Evolutionary conservation across 768 basidiomycete species (phyloP).

Genomic region (Myochromella boudieri): DNA sequence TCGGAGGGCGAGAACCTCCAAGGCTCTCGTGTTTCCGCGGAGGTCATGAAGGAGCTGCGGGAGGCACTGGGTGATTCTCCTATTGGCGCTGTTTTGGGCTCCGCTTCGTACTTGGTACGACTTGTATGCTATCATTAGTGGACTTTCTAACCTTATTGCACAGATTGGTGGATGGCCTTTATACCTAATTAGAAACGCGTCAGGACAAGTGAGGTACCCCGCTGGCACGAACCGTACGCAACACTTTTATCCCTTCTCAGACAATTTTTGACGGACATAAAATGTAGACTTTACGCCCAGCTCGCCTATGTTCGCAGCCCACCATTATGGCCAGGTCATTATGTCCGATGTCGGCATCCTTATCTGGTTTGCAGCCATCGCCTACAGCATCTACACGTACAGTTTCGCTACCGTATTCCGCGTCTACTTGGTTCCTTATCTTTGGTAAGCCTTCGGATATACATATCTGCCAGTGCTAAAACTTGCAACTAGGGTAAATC

Average conservation of each 20-base stretch:
- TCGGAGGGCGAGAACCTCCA: conserved; percentile 62
- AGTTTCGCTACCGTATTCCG: conserved; percentile 75
- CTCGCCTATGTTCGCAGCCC: conserved; percentile 80
- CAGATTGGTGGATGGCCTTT: conserved; percentile 84
- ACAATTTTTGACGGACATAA: background rate
- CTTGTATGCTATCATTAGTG: background rate
- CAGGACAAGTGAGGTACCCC: conserved; percentile 84
- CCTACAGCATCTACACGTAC: conserved; percentile 52
- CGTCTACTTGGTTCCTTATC: conserved; percentile 85
- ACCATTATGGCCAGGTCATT: conserved; percentile 75
- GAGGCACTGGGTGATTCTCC: conserved; percentile 94
- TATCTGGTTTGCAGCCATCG: conserved; percentile 65
- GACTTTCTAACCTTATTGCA: background rate
- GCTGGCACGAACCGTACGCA: conserved; percentile 73
- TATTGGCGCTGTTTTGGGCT: conserved; percentile 56
- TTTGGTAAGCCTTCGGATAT: conserved; percentile 52
- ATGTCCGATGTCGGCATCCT: conserved; percentile 82
- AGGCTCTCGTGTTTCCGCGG: conserved; percentile 64
- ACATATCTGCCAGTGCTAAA: conserved; percentile 1
- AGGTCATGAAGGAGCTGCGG: conserved; percentile 70
- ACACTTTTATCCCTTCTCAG: background rate
- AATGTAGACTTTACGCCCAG: conserved; percentile 71
- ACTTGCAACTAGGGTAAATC: conserved; percentile 61
- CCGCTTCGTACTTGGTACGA: conserved; percentile 60
- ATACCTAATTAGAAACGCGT: conserved; percentile 81